phyloP scores from a whole-genome alignment of 2,329 filamentous ascomycete species.

The Neospermospora avenae region DNA sequence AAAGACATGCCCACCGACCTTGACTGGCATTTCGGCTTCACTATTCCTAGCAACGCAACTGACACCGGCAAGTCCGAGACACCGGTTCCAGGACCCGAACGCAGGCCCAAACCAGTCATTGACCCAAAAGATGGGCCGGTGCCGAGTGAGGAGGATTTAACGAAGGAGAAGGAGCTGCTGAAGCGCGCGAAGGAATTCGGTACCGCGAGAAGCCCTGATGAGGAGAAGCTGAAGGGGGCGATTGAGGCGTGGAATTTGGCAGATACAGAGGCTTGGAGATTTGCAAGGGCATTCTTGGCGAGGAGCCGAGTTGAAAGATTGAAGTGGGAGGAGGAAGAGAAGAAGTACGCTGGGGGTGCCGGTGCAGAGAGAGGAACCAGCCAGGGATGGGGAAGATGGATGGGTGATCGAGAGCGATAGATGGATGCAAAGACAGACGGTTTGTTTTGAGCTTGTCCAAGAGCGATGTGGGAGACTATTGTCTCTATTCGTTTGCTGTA shows the following conservation, averaged over 20 bases:
- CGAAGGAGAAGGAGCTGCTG: conserved; percentile 54
- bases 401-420: conserved; percentile 28
- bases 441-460: background rate
- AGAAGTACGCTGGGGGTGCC: conserved; percentile 59
- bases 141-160: conserved; percentile 50
- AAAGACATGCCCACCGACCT: conserved; percentile 58
- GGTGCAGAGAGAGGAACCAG: conserved; percentile 38
- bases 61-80: conserved; percentile 53
- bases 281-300: conserved; percentile 65
- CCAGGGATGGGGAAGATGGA: conserved; percentile 32
- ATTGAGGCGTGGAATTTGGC: conserved; percentile 67
- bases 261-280: conserved; percentile 76
- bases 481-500: conserved; percentile 9
- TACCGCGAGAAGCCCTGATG: conserved; percentile 41
- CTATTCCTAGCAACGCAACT: conserved; percentile 58
- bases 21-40: conserved; percentile 88
- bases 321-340: conserved; percentile 69
- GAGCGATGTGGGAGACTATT: conserved; percentile 1
- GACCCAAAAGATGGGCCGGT: conserved; percentile 48
- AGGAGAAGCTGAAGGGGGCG: conserved; percentile 48
- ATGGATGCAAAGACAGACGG: background rate
- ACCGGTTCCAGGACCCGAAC: conserved; percentile 56
- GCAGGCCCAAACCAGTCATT: conserved; percentile 48
- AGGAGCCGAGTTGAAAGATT: conserved; percentile 58
- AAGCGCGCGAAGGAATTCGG: conserved; percentile 49